phyloP scores from a whole-genome alignment of 2,329 filamentous ascomycete genomes.

The Cucurbitaria berberidis region DNA sequence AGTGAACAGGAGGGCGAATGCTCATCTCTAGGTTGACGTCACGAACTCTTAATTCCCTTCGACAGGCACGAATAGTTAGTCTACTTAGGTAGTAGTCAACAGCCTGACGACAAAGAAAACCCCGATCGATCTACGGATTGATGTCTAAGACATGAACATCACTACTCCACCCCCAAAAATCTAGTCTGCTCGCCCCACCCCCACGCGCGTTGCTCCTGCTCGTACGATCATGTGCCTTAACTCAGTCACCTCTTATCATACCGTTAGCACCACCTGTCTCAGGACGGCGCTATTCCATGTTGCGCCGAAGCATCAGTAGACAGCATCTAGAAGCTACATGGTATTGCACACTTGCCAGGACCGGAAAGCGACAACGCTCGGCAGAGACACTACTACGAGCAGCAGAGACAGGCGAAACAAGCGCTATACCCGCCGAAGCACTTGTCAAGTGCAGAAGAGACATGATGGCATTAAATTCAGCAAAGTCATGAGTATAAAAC shows the following conservation, averaged over 20 bases:
- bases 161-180: not conserved
- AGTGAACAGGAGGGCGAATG: not conserved
- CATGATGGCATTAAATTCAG: not conserved
- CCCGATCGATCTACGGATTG: not conserved
- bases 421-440: not conserved
- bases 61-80: too few relatives aligned
- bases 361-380: not conserved
- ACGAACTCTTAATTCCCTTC: not conserved
- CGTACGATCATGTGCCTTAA: not conserved
- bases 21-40: not conserved
- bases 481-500: not conserved
- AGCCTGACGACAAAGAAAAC: not conserved
- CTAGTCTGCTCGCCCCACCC: not conserved
- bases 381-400: conserved; percentile 15
- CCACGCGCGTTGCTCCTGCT: not conserved
- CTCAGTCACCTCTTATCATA: not conserved
- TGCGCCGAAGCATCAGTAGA: not conserved
- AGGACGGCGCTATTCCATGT: not conserved
- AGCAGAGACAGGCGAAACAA: conserved; percentile 7
- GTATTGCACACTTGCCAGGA: conserved; percentile 1
- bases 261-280: not conserved
- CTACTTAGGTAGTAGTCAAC: too few relatives aligned
- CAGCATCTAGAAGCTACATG: not conserved
- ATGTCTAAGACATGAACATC: conserved; percentile 1
- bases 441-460: conserved; percentile 7